phyloP scores from a whole-genome alignment of 306 rosid genomes.

The Malus sylvestris region DNA sequence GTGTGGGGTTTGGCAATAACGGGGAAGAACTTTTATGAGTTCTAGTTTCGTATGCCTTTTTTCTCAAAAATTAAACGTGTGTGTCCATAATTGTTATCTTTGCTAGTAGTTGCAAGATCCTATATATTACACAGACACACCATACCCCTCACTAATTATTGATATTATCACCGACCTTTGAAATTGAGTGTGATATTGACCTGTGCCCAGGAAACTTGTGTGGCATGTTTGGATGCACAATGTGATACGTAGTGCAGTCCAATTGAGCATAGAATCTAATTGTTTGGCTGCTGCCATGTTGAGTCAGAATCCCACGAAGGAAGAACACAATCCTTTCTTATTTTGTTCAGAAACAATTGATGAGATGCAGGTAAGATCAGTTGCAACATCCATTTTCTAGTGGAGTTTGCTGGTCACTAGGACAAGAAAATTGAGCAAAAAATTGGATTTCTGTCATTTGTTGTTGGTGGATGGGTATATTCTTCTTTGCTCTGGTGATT shows the following conservation, averaged over 20 bases:
- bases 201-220: background rate
- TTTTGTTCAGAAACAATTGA: background rate
- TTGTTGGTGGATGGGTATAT: background rate
- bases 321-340: background rate
- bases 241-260: slow-evolving; percentile 10
- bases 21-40: background rate
- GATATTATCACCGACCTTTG: slow-evolving; percentile 8
- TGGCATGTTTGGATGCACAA: background rate
- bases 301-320: slow-evolving; percentile 15
- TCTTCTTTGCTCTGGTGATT: background rate
- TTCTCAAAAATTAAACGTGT: background rate
- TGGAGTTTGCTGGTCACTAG: slow-evolving; percentile 1
- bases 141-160: slow-evolving; percentile 15
- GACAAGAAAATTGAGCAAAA: background rate
- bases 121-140: background rate
- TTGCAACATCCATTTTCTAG: background rate
- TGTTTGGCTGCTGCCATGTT: slow-evolving; percentile 1
- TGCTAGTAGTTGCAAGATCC: slow-evolving; percentile 25
- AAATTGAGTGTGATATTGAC: slow-evolving; percentile 18
- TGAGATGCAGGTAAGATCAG: background rate
- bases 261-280: background rate
- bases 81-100: background rate
- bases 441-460: background rate
- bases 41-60: background rate
- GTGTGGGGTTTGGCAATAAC: slow-evolving; percentile 11